Conservation (phyloP, 2,329 filamentous ascomycete genomes). For the Clonostachys rhizophaga region DNA sequence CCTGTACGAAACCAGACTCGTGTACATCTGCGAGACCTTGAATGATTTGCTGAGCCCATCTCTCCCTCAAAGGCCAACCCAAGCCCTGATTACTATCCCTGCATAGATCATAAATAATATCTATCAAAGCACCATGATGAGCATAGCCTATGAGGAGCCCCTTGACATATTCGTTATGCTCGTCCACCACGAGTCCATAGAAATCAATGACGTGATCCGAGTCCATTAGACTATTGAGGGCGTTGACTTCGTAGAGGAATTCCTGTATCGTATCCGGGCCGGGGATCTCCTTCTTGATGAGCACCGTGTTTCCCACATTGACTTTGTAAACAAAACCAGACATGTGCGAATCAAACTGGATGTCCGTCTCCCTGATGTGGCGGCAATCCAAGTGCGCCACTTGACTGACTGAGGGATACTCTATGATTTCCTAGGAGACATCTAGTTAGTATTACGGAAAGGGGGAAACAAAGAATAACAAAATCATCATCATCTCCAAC, state of each 20-base stretch:
- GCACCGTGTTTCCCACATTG: conserved; percentile 56
- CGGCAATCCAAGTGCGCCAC: conserved; percentile 68
- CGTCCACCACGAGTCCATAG: conserved; percentile 83
- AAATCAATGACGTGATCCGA: conserved; percentile 79
- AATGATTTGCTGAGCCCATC: conserved; percentile 90
- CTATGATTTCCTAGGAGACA: conserved; percentile 69
- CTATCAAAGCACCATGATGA: conserved; percentile 80
- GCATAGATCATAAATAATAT: conserved; percentile 78
- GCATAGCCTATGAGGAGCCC: conserved; percentile 88
- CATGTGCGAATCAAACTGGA: conserved; percentile 86
- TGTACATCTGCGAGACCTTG: conserved; percentile 88
- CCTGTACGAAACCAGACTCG: conserved; percentile 93
- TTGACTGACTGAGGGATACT: conserved; percentile 70
- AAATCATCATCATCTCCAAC: neutral
- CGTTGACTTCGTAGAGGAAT: conserved; percentile 96
- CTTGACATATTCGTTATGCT: conserved; percentile 78
- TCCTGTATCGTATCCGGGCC: conserved; percentile 93
- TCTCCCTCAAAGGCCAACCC: conserved; percentile 70
- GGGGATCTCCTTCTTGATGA: conserved; percentile 98
- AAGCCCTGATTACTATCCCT: conserved; percentile 50
- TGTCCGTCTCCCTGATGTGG: conserved; percentile 65
- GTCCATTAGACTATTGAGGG: conserved; percentile 70
- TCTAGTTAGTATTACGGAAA: neutral
- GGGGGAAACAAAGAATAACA: neutral
- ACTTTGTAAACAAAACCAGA: conserved; percentile 98